Evolutionary conservation across 768 basidiomycete species (phyloP).

Genomic region (Hericium coralloides): DNA sequence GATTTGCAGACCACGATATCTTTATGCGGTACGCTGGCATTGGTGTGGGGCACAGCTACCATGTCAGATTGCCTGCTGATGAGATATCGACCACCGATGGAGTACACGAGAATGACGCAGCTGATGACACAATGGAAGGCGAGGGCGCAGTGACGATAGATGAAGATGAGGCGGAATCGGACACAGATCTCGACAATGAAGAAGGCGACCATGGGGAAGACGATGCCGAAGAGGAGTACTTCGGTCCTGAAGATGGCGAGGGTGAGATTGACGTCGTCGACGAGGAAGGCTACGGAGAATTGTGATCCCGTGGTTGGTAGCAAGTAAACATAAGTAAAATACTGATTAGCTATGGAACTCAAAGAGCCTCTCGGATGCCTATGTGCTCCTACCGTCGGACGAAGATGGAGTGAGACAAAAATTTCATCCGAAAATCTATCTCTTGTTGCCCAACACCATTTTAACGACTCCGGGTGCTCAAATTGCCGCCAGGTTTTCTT

Average conservation of each 20-base stretch:
- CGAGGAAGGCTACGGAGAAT: too few species aligned
- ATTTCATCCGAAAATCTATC: too few species aligned
- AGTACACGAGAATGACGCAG: background rate
- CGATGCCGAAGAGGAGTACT: background rate
- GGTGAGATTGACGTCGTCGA: too few species aligned
- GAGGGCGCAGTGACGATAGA: background rate
- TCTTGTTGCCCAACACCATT: too few species aligned
- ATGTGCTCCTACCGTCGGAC: too few species aligned
- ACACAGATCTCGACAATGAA: background rate
- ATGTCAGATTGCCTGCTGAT: background rate
- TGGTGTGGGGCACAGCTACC: background rate
- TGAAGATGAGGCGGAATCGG: background rate
- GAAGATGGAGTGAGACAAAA: too few species aligned
- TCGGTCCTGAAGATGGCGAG: background rate
- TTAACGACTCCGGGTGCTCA: too few species aligned
- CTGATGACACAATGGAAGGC: background rate
- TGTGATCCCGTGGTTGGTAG: too few species aligned
- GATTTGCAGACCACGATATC: slow-evolving; percentile 1
- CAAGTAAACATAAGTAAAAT: too few species aligned
- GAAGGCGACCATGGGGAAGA: background rate
- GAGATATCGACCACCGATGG: background rate
- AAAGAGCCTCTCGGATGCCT: too few species aligned
- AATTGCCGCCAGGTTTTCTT: too few species aligned
- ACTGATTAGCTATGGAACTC: too few species aligned
- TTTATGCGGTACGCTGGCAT: background rate